These are phyloP conservation scores for Hymenoscyphus scutula DNA, from an alignment of 2,329 filamentous ascomycete species.

Conservation along the genomic window DNA sequence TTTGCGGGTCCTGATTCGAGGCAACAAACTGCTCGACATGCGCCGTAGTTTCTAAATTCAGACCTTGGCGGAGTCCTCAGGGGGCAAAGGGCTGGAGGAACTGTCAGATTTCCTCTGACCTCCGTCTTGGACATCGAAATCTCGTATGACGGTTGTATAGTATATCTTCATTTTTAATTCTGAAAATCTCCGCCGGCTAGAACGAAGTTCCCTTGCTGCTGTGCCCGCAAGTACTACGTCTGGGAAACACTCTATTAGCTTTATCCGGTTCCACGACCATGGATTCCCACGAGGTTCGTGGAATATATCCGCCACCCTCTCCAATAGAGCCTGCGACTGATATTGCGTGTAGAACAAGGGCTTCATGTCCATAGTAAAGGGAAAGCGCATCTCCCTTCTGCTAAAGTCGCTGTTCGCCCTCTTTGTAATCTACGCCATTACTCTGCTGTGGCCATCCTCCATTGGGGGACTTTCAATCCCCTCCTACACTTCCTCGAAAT, in stretches of 20 bases:
- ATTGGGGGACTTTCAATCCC: not conserved
- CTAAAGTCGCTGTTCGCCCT: not conserved
- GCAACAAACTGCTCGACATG: too few species aligned
- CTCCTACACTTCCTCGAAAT: not conserved
- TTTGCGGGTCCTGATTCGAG: too few species aligned
- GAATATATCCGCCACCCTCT: not conserved
- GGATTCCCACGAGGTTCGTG: not conserved
- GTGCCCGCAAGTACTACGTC: not conserved
- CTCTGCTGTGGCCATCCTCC: not conserved
- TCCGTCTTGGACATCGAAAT: not conserved
- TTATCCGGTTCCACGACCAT: not conserved
- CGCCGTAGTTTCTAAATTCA: not conserved
- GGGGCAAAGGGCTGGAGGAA: not conserved
- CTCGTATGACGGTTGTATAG: not conserved
- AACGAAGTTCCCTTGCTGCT: not conserved
- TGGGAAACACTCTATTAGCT: not conserved
- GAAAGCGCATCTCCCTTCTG: not conserved
- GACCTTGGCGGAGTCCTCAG: not conserved
- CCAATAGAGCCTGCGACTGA: not conserved
- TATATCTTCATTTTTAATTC: not conserved
- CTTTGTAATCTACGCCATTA: not conserved
- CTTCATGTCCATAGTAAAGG: not conserved
- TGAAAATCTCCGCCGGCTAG: not conserved
- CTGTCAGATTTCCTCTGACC: not conserved
- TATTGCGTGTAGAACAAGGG: conserved; percentile 1